phyloP scores from a whole-genome alignment of 2,329 filamentous ascomycete genomes.

The Aureobasidium sp. region DNA sequence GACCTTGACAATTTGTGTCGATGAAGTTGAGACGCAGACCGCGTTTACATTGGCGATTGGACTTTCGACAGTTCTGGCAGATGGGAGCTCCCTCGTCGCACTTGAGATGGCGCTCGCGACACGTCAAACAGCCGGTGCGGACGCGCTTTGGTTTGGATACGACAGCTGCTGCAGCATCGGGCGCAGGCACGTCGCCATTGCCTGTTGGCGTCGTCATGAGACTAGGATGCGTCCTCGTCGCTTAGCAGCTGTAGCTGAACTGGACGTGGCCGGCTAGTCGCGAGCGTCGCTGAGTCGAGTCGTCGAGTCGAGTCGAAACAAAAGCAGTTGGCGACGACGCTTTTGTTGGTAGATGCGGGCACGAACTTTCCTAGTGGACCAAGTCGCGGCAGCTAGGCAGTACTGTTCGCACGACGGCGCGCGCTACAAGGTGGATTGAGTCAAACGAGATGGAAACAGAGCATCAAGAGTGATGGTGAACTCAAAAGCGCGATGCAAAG shows the following conservation, averaged over 20 bases:
- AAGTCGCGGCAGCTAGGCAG: neutral
- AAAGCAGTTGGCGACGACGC: neutral
- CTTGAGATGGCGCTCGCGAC: conserved; percentile 80
- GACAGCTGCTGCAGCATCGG: conserved; percentile 22
- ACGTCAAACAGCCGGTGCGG: conserved; percentile 84
- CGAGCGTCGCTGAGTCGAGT: neutral
- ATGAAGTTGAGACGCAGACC: conserved; percentile 88
- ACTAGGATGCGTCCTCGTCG: neutral
- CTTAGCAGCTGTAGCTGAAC: neutral
- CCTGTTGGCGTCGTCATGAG: conserved; percentile 15
- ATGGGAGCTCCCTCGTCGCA: conserved; percentile 67
- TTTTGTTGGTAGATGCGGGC: neutral
- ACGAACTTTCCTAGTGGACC: neutral
- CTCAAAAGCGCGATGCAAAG: conserved; percentile 1
- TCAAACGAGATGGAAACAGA: neutral
- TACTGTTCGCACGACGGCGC: neutral
- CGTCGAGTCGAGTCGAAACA: neutral
- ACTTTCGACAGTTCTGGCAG: conserved; percentile 79
- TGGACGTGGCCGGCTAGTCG: neutral
- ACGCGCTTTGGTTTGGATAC: conserved; percentile 69
- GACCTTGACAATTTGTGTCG: conserved; percentile 65
- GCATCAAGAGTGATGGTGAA: conserved; percentile 3
- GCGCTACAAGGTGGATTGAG: neutral
- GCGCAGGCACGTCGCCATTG: conserved; percentile 22
- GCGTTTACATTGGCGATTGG: conserved; percentile 74